A percentile compares a stretch with the other conserved stretches of the same genome.
These are phyloP conservation scores for Linum tenue DNA, from an alignment of 345 rosid species.

Conservation along the genomic window DNA sequence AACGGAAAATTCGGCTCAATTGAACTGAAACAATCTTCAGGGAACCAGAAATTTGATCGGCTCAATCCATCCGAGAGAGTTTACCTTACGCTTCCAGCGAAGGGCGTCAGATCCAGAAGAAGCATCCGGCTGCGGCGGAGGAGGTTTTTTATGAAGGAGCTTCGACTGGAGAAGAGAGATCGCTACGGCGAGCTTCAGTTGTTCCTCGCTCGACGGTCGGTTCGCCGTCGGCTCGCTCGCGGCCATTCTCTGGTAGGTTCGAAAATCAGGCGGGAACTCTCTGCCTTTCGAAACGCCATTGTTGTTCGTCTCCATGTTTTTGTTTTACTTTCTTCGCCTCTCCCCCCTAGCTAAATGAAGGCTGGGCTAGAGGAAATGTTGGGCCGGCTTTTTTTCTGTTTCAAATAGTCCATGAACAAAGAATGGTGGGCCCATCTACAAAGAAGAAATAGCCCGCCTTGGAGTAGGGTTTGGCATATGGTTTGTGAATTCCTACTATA, in stretches of 20 bases:
- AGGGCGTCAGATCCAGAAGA: slow-evolving; percentile 40
- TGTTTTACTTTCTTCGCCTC: too few relatives aligned
- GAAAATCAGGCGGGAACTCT: background rate
- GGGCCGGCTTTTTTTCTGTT: background rate
- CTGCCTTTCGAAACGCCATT: background rate
- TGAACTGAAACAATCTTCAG: background rate
- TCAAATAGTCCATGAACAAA: too few relatives aligned
- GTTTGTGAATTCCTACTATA: too few relatives aligned
- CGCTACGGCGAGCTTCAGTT: slow-evolving; percentile 59
- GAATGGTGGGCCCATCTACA: too few relatives aligned
- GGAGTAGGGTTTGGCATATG: too few relatives aligned
- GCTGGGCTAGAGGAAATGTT: background rate
- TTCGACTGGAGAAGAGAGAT: slow-evolving; percentile 74
- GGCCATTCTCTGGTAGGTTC: slow-evolving; percentile 10
- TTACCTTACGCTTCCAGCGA: slow-evolving; percentile 88
- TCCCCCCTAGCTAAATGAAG: background rate
- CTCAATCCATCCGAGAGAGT: background rate
- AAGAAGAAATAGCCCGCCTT: too few relatives aligned
- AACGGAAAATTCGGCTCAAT: background rate
- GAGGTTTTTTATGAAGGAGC: slow-evolving; percentile 31
- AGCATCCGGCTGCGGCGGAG: slow-evolving; percentile 20
- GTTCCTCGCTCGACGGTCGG: slow-evolving; percentile 28
- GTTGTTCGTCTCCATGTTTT: background rate
- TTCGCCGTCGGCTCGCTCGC: slow-evolving; percentile 14
- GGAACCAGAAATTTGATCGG: background rate